Evolutionary conservation across 2,329 filamentous ascomycete species (phyloP).

Genomic region (Pseudogymnoascus sp.): DNA sequence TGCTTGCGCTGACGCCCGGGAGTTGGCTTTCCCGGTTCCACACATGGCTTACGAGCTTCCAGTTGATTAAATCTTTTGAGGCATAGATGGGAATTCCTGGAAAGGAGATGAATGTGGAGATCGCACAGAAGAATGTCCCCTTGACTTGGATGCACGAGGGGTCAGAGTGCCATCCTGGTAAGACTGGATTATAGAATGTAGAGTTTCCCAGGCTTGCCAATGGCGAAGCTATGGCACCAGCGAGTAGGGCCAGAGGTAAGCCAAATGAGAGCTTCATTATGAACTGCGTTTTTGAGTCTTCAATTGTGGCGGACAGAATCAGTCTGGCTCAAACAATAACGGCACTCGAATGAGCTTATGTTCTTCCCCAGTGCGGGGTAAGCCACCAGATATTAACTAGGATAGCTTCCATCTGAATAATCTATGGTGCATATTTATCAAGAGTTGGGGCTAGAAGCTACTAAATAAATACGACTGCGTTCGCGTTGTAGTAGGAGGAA

Average conservation of each 20-base stretch:
- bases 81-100: conserved; percentile 55
- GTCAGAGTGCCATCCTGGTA: conserved; percentile 53
- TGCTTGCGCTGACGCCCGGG: conserved; percentile 33
- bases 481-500: not conserved
- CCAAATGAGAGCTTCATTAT: not conserved
- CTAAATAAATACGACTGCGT: not conserved
- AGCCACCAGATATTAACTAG: not conserved
- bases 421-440: not conserved
- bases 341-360: not conserved
- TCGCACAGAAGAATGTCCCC: conserved; percentile 51
- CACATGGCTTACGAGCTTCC: conserved; percentile 46
- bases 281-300: not conserved
- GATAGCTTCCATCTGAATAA: not conserved
- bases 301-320: not conserved
- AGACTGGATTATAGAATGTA: conserved; percentile 2
- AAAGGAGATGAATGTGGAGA: conserved; percentile 57
- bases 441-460: not conserved
- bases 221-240: conserved; percentile 25
- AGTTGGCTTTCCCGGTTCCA: conserved; percentile 46
- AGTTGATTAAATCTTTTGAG: conserved; percentile 47
- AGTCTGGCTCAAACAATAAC: not conserved
- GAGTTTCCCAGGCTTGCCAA: not conserved
- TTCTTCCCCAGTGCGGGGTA: conserved; percentile 2
- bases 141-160: conserved; percentile 44
- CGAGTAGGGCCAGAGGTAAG: not conserved